A percentile compares a stretch with the other conserved stretches of the same genome.
These are phyloP conservation scores for Martiniozyma abietophila DNA, from an alignment of 805 yeast species.

Conservation along the genomic window DNA sequence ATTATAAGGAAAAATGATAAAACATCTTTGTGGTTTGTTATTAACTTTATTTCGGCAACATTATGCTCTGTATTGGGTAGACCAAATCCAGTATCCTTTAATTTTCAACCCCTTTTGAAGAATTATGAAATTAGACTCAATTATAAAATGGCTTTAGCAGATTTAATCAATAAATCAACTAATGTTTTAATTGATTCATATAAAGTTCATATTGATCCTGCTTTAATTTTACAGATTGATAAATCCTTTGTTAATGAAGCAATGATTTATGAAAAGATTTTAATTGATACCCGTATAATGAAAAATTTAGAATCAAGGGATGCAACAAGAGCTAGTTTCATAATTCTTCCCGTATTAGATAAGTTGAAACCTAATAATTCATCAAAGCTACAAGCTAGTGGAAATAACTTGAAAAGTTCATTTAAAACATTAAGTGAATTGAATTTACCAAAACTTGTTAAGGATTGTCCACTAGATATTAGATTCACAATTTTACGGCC, in stretches of 20 bases:
- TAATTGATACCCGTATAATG: slow-evolving; percentile 23
- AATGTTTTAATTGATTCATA: slow-evolving; percentile 43
- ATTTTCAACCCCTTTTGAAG: slow-evolving; percentile 25
- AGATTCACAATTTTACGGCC: slow-evolving; percentile 24
- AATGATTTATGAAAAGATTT: slow-evolving; percentile 25
- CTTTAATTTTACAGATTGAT: slow-evolving; percentile 34
- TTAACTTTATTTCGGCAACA: slow-evolving; percentile 38
- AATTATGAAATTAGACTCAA: slow-evolving; percentile 27
- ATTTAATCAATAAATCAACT: slow-evolving; percentile 38
- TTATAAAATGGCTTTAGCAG: slow-evolving; percentile 41
- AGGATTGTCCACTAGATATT: slow-evolving; percentile 24
- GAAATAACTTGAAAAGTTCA: slow-evolving; percentile 9
- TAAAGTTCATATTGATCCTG: slow-evolving; percentile 34
- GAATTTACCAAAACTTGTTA: slow-evolving; percentile 14
- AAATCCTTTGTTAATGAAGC: slow-evolving; percentile 34
- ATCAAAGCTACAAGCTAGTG: background rate
- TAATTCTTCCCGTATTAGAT: slow-evolving; percentile 25
- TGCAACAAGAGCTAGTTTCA: slow-evolving; percentile 17
- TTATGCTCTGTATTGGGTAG: slow-evolving; percentile 43
- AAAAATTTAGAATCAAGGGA: slow-evolving; percentile 18
- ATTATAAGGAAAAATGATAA: slow-evolving; percentile 28
- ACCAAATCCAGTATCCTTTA: slow-evolving; percentile 43
- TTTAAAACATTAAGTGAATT: slow-evolving; percentile 13
- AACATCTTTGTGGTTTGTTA: slow-evolving; percentile 41
- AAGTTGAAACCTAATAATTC: slow-evolving; percentile 7